These are phyloP conservation scores for Ogataea parapolymorpha DNA, from an alignment of 805 yeast genomes.

Conservation along the genomic window DNA sequence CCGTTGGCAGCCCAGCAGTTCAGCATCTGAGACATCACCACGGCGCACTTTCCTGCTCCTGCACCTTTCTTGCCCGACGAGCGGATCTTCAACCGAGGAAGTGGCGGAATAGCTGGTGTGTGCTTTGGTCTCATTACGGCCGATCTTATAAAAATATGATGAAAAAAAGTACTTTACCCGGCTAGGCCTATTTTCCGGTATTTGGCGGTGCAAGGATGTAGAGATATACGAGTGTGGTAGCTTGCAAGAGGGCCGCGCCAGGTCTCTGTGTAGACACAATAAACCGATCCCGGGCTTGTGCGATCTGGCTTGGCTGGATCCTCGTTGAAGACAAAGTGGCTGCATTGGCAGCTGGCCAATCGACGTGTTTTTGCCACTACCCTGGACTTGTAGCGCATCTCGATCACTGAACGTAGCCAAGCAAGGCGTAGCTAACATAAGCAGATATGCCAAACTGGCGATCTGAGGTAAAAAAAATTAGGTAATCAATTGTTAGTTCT, in stretches of 20 bases:
- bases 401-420: too few relatives aligned
- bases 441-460: not conserved
- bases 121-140: slow-evolving; percentile 21
- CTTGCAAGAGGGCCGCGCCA: too few relatives aligned
- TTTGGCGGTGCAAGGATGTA: not conserved
- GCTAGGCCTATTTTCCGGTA: not conserved
- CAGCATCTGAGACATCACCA: slow-evolving; percentile 77
- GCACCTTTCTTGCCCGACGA: slow-evolving; percentile 50
- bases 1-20: slow-evolving; percentile 97
- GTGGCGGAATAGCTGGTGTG: slow-evolving; percentile 52
- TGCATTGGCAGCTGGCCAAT: too few relatives aligned
- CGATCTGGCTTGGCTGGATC: too few relatives aligned
- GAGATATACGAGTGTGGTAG: not conserved
- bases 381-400: too few relatives aligned
- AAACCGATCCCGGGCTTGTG: too few relatives aligned
- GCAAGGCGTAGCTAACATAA: not conserved
- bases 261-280: too few relatives aligned
- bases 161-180: slow-evolving; percentile 8
- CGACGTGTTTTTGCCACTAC: too few relatives aligned
- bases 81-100: slow-evolving; percentile 69
- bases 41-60: slow-evolving; percentile 65
- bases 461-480: not conserved
- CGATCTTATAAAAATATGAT: not conserved
- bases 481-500: not conserved
- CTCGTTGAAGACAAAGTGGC: too few relatives aligned